These are phyloP conservation scores for Phytopythium ostracodes DNA, from an alignment of 352 stramenopile genomes.

Conservation along the genomic window DNA sequence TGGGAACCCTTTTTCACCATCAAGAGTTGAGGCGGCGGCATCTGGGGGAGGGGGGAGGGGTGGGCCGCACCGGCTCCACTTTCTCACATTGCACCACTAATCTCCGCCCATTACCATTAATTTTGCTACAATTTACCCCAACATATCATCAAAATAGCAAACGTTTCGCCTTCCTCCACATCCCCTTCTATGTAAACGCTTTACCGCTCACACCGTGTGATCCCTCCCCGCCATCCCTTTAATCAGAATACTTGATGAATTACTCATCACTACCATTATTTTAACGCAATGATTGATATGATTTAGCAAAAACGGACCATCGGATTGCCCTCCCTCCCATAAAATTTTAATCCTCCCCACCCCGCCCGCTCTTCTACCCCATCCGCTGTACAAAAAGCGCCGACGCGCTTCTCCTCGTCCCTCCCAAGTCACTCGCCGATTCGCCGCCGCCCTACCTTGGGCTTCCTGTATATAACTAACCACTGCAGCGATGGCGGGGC, in stretches of 20 bases:
- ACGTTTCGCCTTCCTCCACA: neutral
- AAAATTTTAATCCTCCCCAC: no score
- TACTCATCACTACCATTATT: neutral
- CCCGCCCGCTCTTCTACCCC: neutral
- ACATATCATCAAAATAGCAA: neutral
- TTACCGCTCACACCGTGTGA: neutral
- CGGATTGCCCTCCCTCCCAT: neutral
- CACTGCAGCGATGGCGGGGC: conserved; percentile 6
- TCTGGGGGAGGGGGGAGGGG: neutral
- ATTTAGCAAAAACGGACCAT: neutral
- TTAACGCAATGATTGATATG: neutral
- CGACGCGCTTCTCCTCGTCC: neutral
- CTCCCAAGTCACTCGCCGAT: neutral
- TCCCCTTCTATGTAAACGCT: neutral
- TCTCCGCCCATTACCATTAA: no score
- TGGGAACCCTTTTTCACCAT: no score
- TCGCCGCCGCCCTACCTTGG: neutral
- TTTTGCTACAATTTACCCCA: neutral
- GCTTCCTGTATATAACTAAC: neutral
- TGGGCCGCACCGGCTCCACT: neutral
- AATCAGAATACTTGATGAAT: neutral
- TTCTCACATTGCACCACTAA: neutral
- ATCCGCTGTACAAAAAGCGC: no score
- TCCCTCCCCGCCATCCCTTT: neutral
- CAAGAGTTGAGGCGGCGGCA: neutral